Conservation (phyloP, 1,284 basidiomycete species). For the Porogramme epimiltina region DNA sequence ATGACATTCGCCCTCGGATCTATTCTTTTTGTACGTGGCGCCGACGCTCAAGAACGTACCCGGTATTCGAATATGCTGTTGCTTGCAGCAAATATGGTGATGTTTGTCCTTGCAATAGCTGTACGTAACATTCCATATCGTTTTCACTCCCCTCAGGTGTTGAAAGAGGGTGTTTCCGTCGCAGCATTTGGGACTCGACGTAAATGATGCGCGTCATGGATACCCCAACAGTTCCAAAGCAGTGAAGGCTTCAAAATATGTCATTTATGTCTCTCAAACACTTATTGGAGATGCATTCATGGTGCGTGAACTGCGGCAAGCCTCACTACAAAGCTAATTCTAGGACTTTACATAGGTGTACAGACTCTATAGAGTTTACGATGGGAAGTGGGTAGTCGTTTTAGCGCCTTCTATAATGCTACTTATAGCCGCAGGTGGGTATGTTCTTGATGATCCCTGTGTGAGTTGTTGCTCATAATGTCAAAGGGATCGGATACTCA, state of each 20-base stretch:
- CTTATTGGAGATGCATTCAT: conserved; percentile 11
- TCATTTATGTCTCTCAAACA: conserved; percentile 11
- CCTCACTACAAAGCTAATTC: too few relatives aligned
- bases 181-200: background rate
- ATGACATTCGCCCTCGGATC: too few relatives aligned
- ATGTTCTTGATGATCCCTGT: too few relatives aligned
- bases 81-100: background rate
- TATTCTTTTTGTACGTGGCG: too few relatives aligned
- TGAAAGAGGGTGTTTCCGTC: background rate
- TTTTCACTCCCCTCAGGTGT: too few relatives aligned
- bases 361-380: too few relatives aligned
- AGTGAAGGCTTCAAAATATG: conserved; percentile 1
- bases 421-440: too few relatives aligned
- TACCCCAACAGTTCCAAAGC: background rate
- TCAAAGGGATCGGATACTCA: background rate
- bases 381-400: too few relatives aligned
- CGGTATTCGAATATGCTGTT: too few relatives aligned
- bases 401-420: too few relatives aligned
- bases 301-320: background rate
- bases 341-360: too few relatives aligned
- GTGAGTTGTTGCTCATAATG: background rate
- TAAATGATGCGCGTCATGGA: background rate
- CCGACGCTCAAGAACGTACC: too few relatives aligned
- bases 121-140: background rate
- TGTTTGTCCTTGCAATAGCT: conserved; percentile 1